Base-by-base conservation (phyloP, 495 filamentous ascomycete genomes). In the Neurospora pannonica region DNA sequence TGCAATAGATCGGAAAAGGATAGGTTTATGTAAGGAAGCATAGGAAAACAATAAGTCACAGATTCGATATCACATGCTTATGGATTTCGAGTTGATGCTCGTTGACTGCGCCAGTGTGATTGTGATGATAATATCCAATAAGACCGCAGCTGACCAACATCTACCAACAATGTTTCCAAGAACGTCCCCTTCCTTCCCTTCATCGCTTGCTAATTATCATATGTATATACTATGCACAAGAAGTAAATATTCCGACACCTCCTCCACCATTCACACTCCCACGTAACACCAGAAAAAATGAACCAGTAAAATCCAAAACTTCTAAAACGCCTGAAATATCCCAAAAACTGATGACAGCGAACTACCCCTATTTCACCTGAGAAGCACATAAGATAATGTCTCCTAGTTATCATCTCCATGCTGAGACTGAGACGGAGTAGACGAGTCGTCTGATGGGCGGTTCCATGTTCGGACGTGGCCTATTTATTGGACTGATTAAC, bases 381-480 rank as follows among this genome's bases (percentile, higher is more conserved):
- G 3, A 19, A 62, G 28, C 54, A 17, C 54, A 19, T 34, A 62
- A 5, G 24, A 62, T 19, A 13, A 34, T 34, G 17, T 19, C 28
- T 62, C 54, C 54, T 62, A 62, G 54, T 34, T 62, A 19, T 62
- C 54, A 62, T 62, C 28, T 62, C 54, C 54, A 62, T 62, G 54
- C 8, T 62, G 54, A 17, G 54, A 62, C 54, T 62, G 54, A 9
- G 54, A 62, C 54, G 28, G 54, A 2, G 54, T 62, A 3, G 79
- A 74, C 40, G 77, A 78, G 13, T 77, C 74, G 39, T 83, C 82
- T 2, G 82, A 83, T 17, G 94, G 95, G 48, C 94, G 89, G 77
- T 91, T 88, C 94, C 94, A 98, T 37, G 93, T 95, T 74, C 92
- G 89, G 77, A 97, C 90, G 82, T 97, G 95, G 21, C 94, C 94